Base-by-base conservation (phyloP, 495 filamentous ascomycete genomes). In the Aspergillus bertholletiae region DNA sequence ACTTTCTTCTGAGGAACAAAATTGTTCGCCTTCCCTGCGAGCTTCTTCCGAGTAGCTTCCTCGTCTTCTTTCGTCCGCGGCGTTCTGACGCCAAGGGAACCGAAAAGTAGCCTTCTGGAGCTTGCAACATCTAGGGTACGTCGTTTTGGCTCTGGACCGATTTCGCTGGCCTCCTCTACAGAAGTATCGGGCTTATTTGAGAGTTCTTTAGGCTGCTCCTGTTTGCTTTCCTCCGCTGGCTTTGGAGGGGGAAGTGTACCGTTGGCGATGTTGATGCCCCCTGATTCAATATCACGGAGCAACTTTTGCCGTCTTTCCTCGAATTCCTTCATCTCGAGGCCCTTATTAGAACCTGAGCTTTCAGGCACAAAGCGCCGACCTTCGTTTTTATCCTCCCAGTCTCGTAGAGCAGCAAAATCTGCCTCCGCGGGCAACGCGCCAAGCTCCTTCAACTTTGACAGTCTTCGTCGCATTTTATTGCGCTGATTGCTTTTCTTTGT, bases 31-130 rank as follows among this genome's bases (percentile, higher is more conserved):
- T 68, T 65, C 7, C 64, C 68, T 24, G 69, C 68, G 15, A 90
- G 67, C 54, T 82, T 81, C 47, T 72, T 76, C n/a, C 81, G 80
- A 5, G 87, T 69, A 28, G 75, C 76, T 12, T 84, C 78, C 61
- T 87, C 85, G 15, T 90, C 87, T 53, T 80, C 78, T 60, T 88
- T 85, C 4, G 78, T 84, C 51, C 80, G 84, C 2, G 89, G 88
- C 9, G 77, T 79, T 52, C 79, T 79, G 5, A 90, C 70, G 28
- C 88, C 89, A n/a, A 92, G 74, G 21, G 86, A 82, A 18, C 85
- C 84, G 60, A 91, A 91, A 0, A 94, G 62, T 56, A 92, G 64
- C 55, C 89, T 76, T 39, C 81, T 79, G 4, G 83, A 83, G 53
- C 87, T 84, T 8, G 73, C 81, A 3, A 90, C 57, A 61, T 92